These are phyloP conservation scores for Heterobasidion annosum DNA, from an alignment of 1,284 basidiomycete species.

Conservation along the genomic window DNA sequence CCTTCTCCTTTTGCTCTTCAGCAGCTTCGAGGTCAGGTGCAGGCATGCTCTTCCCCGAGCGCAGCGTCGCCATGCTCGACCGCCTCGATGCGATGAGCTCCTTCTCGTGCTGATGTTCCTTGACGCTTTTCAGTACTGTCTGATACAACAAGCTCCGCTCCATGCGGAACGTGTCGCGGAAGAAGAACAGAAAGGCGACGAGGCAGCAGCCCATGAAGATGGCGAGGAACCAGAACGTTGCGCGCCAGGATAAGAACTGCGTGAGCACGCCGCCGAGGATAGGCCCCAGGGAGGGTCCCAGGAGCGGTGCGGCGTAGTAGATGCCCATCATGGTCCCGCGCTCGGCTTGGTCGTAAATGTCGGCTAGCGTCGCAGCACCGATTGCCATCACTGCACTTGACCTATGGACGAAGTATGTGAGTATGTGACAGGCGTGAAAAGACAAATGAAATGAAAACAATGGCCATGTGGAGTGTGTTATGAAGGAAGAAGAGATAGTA, in stretches of 20 bases:
- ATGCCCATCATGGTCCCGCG: conserved; percentile 76
- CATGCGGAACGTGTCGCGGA: conserved; percentile 76
- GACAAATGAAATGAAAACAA: background rate
- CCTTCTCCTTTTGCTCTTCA: conserved; percentile 35
- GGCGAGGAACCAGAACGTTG: conserved; percentile 75
- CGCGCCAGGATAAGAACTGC: conserved; percentile 65
- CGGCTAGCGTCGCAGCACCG: conserved; percentile 76
- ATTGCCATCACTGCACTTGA: conserved; percentile 72
- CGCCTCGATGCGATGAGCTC: conserved; percentile 4
- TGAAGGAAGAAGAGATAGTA: background rate
- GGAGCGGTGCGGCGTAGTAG: conserved; percentile 42
- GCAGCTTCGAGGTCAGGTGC: background rate
- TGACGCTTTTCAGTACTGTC: conserved; percentile 32
- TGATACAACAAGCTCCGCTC: conserved; percentile 78
- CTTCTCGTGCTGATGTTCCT: conserved; percentile 7
- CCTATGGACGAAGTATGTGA: conserved; percentile 23
- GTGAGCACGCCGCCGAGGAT: conserved; percentile 66
- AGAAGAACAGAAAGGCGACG: conserved; percentile 53
- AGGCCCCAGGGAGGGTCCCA: conserved; percentile 61
- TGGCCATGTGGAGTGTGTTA: background rate
- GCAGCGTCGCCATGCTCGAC: conserved; percentile 4
- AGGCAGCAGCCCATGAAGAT: conserved; percentile 52
- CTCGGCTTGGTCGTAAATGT: conserved; percentile 74
- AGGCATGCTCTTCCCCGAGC: background rate
- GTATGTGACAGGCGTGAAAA: background rate